Percentiles rank a stretch among this genome's conserved stretches.
Conservation (phyloP, 108 stramenopile genomes). For the Pseudonitzschia pungens region DNA sequence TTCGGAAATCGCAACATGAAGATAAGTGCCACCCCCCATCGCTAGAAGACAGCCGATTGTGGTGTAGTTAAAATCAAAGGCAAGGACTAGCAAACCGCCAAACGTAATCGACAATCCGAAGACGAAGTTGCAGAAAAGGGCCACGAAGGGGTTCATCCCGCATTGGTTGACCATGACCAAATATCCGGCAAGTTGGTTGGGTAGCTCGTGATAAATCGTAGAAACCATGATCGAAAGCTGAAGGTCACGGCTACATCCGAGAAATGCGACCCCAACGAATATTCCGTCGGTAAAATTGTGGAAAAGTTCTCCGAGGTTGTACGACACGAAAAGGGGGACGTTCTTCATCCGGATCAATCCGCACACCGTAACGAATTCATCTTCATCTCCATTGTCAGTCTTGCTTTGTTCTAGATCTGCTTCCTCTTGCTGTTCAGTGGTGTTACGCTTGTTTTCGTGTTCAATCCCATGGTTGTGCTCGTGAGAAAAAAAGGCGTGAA, state of each 20-base stretch:
- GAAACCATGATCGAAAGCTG: conserved; percentile 55
- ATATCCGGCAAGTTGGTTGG: conserved; percentile 87
- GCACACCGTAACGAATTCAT: not conserved
- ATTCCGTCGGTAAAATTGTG: conserved; percentile 88
- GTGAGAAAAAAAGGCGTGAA: conserved; percentile 49
- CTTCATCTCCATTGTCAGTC: conserved; percentile 16
- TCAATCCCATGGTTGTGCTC: not conserved
- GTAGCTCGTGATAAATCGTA: conserved; percentile 77
- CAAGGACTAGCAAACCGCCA: conserved; percentile 61
- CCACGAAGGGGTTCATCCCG: conserved; percentile 46
- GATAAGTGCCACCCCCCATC: conserved; percentile 75
- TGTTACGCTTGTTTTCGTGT: not conserved
- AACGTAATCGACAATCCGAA: conserved; percentile 63
- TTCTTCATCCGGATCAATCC: conserved; percentile 1
- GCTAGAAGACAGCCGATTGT: conserved; percentile 66
- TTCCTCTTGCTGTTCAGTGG: not conserved
- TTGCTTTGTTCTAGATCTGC: not conserved
- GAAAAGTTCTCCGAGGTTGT: conserved; percentile 63
- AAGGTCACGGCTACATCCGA: conserved; percentile 40
- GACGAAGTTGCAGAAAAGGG: conserved; percentile 64
- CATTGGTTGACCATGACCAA: conserved; percentile 65
- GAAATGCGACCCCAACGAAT: conserved; percentile 79
- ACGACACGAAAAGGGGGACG: conserved; percentile 1
- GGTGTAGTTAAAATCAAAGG: conserved; percentile 35
- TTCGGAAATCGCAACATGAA: conserved; percentile 68